Base-by-base conservation (phyloP, 768 basidiomycete genomes). In the Hygrocybe punicea region DNA sequence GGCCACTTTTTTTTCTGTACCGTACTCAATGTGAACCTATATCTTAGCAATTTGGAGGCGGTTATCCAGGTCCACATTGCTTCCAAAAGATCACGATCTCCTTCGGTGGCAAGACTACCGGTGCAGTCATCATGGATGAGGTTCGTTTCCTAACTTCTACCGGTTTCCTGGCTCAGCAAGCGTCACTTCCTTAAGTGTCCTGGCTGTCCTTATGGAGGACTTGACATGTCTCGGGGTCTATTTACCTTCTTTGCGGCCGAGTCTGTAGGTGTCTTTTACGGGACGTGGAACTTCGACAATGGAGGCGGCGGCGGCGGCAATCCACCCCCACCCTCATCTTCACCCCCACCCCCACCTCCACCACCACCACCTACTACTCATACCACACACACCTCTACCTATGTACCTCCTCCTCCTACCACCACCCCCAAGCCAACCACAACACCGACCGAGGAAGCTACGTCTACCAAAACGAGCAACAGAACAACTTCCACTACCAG, bases 141-240 rank as follows among this genome's bases (percentile, higher is more conserved):
- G 86, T 85, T 50, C 19, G 66, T 60, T 50, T 56, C 56, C 42
- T 51, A 56, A 48, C 53, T 53, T 56, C 23, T 8, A 48, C 56
- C 44, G 45, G 25, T 24, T 45, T 17, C 52, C 34, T 45, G 16
- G 19, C 23, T 60, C 13, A 44, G 6, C 7, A n/a, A n/a, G n/a
- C 14, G 6, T 11, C 39, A 5, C 21, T 23, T 17, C 34, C 3
- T 36, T 19, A 59, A 87, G 82, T 90, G 89, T 67, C 82, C 83
- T 45, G 81, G 78, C 17, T 92, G 90, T 66, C 82, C 82, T 23
- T 78, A 67, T 34, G 79, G 77, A 24, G 89, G 82, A 40, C 79
- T 91, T 24, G 91, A 93, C 72, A 74, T 91, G 55, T 84, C 84
- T 24, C 64, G 70, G 13, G 84, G 84, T 52, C 77, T 92, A 47